A percentile compares a stretch with the other conserved stretches of the same genome.
Evolutionary conservation across 352 stramenopile species (phyloP).

Genomic region (Phytophthora crassamura): DNA sequence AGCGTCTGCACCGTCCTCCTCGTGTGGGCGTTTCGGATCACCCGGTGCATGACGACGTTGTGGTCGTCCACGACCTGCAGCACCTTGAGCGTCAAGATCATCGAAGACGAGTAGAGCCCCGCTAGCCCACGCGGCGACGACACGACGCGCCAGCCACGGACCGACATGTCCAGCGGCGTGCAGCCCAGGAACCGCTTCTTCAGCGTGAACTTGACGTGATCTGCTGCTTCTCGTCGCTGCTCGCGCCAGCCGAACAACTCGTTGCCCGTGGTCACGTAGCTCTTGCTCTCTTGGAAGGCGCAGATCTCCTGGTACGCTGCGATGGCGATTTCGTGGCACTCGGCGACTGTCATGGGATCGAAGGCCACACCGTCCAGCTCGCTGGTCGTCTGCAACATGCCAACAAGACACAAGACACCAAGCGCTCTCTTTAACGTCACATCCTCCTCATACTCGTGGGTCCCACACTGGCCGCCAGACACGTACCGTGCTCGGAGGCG

Average conservation of each 20-base stretch:
- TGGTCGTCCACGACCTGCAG: slow-evolving; percentile 64
- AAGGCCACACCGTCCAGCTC: slow-evolving; percentile 24
- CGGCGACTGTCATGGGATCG: slow-evolving; percentile 36
- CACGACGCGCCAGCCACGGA: slow-evolving; percentile 49
- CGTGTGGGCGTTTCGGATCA: slow-evolving; percentile 40
- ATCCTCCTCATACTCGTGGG: slow-evolving; percentile 3
- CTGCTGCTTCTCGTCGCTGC: slow-evolving; percentile 40
- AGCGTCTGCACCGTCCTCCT: slow-evolving; percentile 50
- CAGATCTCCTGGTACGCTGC: slow-evolving; percentile 50
- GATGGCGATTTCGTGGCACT: slow-evolving; percentile 52
- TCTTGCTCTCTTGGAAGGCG: slow-evolving; percentile 50
- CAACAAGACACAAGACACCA: slow-evolving; percentile 17
- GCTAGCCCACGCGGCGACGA: slow-evolving; percentile 33
- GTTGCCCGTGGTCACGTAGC: slow-evolving; percentile 50
- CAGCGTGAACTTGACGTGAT: slow-evolving; percentile 63
- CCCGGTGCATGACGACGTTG: slow-evolving; percentile 64
- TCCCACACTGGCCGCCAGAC: slow-evolving; percentile 20
- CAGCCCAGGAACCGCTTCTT: slow-evolving; percentile 52
- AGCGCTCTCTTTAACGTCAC: slow-evolving; percentile 1
- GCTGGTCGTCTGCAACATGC: neutral
- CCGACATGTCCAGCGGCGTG: slow-evolving; percentile 38
- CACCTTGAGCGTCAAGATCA: slow-evolving; percentile 49
- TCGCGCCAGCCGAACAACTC: slow-evolving; percentile 66
- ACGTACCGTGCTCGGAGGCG: slow-evolving; percentile 25
- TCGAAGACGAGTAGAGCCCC: slow-evolving; percentile 55